Evolutionary conservation across 331 rosid species (phyloP), one percentile per base, ranked within the genome.

Genomic region (Rosa hybrid): DNA sequence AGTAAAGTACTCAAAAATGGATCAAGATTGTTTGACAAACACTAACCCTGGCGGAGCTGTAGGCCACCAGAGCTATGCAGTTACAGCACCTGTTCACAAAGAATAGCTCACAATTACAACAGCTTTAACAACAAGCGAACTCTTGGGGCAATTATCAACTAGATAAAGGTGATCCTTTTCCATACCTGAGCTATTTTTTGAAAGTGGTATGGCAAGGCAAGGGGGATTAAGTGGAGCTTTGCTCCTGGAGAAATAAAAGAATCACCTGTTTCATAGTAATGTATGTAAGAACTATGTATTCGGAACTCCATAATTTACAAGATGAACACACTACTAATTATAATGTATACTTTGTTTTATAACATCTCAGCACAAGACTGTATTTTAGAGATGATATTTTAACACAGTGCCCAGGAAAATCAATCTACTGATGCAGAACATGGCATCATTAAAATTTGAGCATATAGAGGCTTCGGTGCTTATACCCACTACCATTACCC

Each of bases 21-120:
- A 14, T 13, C 38, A 57, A 84, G 79, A 68, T 56, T 62, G 7
- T 51, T 46, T 25, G 17, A 65, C 34, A 63, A 42, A 62, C 14
- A 18, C 80, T 72, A 84, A 94, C 97, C 94, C 94, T 49, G 97
- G 86, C 16, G 98, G 97, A 84, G 98, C 97, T 2, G 98, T 94
- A 42, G 98, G 98, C 98, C 98, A 94, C 78, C 96, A 87, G 78
- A 94, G 86, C 80, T 92, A 83, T 49, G 98, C 97, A 81, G 98
- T 94, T 79, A 91, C 84, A 86, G 83, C 62, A 84, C 98, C 98
- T 94, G 57, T 59, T 71, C 76, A 83, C 80, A 77, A 80, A 54
- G 63, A 12, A 60, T 21, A 54, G 2, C 27, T 57, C 42, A 59
- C 23, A 23, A 81, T 71, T 8, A 77, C 41, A 77, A 54, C 54